Evolutionary conservation across 1,284 basidiomycete species (phyloP).

Genomic region (Spongispora temasekensis): DNA sequence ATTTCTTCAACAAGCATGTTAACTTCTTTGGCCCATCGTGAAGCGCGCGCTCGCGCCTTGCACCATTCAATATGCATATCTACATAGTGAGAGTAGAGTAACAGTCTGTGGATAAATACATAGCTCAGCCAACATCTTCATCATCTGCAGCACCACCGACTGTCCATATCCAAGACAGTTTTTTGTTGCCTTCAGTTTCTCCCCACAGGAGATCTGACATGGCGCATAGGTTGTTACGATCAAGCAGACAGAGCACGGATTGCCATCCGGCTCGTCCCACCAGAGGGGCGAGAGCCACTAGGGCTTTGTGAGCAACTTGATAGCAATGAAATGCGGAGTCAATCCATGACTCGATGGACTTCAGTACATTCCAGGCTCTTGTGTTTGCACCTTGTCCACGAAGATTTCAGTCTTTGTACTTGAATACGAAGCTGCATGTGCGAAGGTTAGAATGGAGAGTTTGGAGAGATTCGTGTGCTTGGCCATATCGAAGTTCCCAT

Average conservation of each 20-base stretch:
- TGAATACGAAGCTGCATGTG: background rate
- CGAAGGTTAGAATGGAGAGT: background rate
- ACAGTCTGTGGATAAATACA: background rate
- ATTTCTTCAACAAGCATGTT: background rate
- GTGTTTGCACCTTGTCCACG: conserved; percentile 3
- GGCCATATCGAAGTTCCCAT: background rate
- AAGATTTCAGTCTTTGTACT: conserved; percentile 6
- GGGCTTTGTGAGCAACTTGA: background rate
- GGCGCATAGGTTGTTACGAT: background rate
- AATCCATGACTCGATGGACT: background rate
- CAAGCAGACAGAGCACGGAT: background rate
- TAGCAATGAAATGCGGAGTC: background rate
- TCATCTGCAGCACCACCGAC: background rate
- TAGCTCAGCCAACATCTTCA: background rate
- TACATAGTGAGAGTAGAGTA: background rate
- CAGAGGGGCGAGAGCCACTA: background rate
- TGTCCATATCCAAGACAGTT: conserved; percentile 5
- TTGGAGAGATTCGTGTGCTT: conserved; percentile 1
- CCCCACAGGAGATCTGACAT: background rate
- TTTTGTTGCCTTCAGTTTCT: background rate
- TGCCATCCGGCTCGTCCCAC: background rate
- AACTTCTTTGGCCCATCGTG: background rate
- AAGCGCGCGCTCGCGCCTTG: background rate
- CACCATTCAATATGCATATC: conserved; percentile 2
- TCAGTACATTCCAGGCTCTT: background rate